Evolutionary conservation across 768 basidiomycete genomes (phyloP).

Genomic region (Boletus pseudopeckii): DNA sequence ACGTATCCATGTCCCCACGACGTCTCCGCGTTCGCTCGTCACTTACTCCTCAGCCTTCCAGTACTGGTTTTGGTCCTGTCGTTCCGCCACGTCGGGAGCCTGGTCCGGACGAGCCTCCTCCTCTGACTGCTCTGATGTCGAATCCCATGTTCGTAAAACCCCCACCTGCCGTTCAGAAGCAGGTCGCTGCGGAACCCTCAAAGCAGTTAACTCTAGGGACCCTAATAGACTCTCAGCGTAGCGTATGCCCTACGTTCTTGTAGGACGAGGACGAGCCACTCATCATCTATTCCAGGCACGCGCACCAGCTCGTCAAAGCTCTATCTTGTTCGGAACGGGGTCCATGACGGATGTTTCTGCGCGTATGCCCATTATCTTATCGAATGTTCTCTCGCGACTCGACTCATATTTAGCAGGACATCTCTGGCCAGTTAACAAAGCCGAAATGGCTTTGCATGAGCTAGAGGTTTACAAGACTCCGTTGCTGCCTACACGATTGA

Average conservation of each 20-base stretch:
- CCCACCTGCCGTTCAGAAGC: constrained; percentile 37
- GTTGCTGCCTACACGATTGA: constrained; percentile 59
- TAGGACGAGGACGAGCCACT: background rate
- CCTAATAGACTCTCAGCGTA: constrained; percentile 54
- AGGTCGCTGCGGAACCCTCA: constrained; percentile 19
- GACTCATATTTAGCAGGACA: constrained; percentile 22
- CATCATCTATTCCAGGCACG: constrained; percentile 35
- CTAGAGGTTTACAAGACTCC: constrained; percentile 79
- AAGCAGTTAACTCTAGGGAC: constrained; percentile 52
- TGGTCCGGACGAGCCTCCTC: constrained; percentile 67
- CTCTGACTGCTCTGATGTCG: constrained; percentile 54
- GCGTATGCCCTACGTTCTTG: constrained; percentile 38
- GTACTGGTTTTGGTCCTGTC: constrained; percentile 40
- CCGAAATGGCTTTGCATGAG: constrained; percentile 67
- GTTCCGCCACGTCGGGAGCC: constrained; percentile 39
- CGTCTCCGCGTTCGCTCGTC: constrained; percentile 58
- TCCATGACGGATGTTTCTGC: constrained; percentile 33
- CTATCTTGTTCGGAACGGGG: constrained; percentile 46
- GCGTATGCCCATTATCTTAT: constrained; percentile 24
- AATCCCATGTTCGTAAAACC: constrained; percentile 71
- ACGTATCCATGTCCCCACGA: constrained; percentile 47
- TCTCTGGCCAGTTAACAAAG: constrained; percentile 43
- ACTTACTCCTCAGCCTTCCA: constrained; percentile 64
- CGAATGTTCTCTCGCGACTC: constrained; percentile 9
- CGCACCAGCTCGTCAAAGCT: constrained; percentile 50